Evolutionary conservation across 2,329 filamentous ascomycete species (phyloP), one percentile per base, ranked within the genome.

Genomic region (Arthroderma uncinatum): DNA sequence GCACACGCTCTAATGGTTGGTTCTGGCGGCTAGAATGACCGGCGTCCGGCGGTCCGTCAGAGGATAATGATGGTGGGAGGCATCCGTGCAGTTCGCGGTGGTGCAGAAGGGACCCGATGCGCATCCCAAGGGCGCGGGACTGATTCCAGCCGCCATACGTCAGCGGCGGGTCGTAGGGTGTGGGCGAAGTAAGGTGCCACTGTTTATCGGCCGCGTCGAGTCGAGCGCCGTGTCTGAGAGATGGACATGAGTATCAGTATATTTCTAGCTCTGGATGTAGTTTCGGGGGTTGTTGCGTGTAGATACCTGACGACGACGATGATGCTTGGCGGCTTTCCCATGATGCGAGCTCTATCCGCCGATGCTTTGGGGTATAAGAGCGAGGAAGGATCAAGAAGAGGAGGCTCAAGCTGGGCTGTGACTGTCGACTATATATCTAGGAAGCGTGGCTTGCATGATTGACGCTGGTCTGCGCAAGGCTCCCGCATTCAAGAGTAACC

Each of bases 91-190:
- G 47, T 55, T 79, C 78, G 28, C 77, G 71, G 39, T 75, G 73
- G 57, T 79, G 70, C 14, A 86, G 70, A 30, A 95, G 82, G 64
- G 79, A 84, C n/a, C 83, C 86, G 61, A 98, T 96, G 60, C 89
- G 84, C 60, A 84, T 79, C 14, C 93, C 93, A 23, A 96, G 81
- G 4, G 85, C 82, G 64, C 87, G 84, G 56, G 87, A 85, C 71
- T 97, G 93, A 12, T 85, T 82, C 87, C 93, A 96, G 62, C 93
- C 93, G 64, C 89, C 88, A 68, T 96, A 97, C 2, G 91, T 95
- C 58, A 98, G 79, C 53, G 93, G 93, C 63, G 93, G 89, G 63
- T 98, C 92, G 76, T 97, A 98, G 1, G 93, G 93, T 4, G 89
- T 91, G 1, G 91, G 87, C 4, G 93, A 95, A 30, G 87, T 87